These are phyloP conservation scores for Torulaspora maleeae DNA, from an alignment of 805 yeast genomes.

Conservation along the genomic window DNA sequence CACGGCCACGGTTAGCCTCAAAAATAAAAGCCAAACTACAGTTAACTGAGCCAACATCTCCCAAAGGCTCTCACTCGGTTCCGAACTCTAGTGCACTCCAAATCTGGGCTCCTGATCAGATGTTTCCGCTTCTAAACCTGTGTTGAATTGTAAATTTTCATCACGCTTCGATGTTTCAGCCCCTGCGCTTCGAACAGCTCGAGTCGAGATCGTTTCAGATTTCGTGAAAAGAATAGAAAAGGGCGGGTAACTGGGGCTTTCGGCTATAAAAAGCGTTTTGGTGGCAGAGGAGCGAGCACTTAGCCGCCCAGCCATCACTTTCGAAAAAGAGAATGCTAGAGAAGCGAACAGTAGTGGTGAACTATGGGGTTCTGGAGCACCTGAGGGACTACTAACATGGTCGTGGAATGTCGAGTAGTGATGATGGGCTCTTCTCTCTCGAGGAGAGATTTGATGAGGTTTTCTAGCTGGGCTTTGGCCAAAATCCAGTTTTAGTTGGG, in stretches of 20 bases:
- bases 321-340: background rate
- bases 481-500: no score
- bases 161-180: conserved; percentile 1
- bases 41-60: conserved; percentile 8
- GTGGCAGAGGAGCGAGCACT: background rate
- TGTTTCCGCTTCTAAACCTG: background rate
- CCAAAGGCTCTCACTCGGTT: background rate
- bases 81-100: background rate
- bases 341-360: no score
- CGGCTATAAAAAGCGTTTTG: no score
- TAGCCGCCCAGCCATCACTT: conserved; percentile 1
- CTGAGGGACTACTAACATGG: no score
- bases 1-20: conserved; percentile 19
- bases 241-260: background rate
- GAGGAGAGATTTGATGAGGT: no score
- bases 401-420: no score
- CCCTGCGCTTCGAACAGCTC: conserved; percentile 1
- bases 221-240: background rate
- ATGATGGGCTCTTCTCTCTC: no score
- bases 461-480: no score
- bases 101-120: background rate
- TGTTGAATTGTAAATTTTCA: background rate
- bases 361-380: no score
- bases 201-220: conserved; percentile 2
- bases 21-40: conserved; percentile 9